Percentiles rank a stretch among this genome's conserved stretches.
These are phyloP conservation scores for Cladosporium sphaerospermum DNA, from an alignment of 2,329 filamentous ascomycete genomes.

Conservation along the genomic window DNA sequence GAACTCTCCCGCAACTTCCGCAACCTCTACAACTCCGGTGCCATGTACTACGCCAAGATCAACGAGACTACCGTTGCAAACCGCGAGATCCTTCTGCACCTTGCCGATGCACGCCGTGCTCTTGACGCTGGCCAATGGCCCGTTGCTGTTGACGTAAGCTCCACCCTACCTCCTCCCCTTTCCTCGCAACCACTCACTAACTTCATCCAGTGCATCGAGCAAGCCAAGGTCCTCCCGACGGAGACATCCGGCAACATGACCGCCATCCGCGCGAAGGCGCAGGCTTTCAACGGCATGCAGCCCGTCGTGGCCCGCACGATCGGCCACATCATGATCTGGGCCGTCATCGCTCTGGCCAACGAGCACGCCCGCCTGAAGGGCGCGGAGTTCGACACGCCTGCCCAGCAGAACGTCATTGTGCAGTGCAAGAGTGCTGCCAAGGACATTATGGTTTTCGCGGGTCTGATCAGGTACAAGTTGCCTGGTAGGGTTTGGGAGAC, in stretches of 20 bases:
- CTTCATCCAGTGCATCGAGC: constrained; percentile 58
- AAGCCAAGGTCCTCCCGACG: constrained; percentile 73
- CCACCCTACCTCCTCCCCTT: neutral
- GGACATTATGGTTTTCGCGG: constrained; percentile 90
- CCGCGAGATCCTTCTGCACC: constrained; percentile 52
- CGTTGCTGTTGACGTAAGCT: constrained; percentile 58
- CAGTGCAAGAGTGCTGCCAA: constrained; percentile 73
- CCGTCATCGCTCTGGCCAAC: constrained; percentile 75
- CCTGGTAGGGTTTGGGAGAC: constrained; percentile 83
- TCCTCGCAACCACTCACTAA: constrained; percentile 1
- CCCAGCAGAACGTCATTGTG: constrained; percentile 52
- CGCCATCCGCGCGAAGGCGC: constrained; percentile 71
- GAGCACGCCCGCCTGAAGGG: constrained; percentile 66
- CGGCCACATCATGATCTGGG: constrained; percentile 89
- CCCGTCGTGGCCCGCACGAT: constrained; percentile 82
- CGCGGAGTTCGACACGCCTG: constrained; percentile 62
- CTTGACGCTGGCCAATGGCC: constrained; percentile 56
- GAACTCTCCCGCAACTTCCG: constrained; percentile 58
- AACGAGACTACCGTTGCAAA: constrained; percentile 52
- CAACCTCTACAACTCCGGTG: constrained; percentile 54
- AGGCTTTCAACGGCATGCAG: constrained; percentile 71
- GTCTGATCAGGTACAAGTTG: constrained; percentile 84
- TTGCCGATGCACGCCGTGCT: constrained; percentile 55
- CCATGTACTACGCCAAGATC: constrained; percentile 56
- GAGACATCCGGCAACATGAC: constrained; percentile 67